phyloP scores from a whole-genome alignment of 306 rosid genomes.

The Prunus padus region DNA sequence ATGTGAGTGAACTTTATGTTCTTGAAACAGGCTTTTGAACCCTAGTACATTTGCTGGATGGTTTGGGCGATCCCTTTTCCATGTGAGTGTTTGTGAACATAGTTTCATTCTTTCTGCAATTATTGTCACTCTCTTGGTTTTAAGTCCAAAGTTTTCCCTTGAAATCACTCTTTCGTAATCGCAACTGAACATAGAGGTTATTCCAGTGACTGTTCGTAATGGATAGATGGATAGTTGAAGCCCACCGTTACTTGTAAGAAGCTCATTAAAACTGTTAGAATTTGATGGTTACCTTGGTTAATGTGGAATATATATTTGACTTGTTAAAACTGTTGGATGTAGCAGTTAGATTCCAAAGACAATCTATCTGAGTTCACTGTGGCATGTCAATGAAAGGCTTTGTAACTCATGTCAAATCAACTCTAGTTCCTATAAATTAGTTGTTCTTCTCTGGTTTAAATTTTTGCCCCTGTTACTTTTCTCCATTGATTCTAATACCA shows the following conservation, averaged over 20 bases:
- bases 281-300: neutral
- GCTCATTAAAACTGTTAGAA: neutral
- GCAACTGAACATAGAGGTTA: neutral
- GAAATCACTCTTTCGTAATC: neutral
- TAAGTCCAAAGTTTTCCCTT: neutral
- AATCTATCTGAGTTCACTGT: neutral
- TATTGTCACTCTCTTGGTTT: neutral
- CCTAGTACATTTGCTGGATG: constrained; percentile 99
- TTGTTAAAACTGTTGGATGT: neutral
- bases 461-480: constrained; percentile 17
- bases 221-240: neutral
- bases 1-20: constrained; percentile 16
- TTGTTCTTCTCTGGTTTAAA: constrained; percentile 8
- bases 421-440: constrained; percentile 12
- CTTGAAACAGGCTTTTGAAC: constrained; percentile 75
- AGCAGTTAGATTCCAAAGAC: too few relatives aligned
- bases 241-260: neutral
- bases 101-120: neutral
- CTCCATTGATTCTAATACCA: constrained; percentile 24
- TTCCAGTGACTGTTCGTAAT: neutral
- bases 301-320: neutral
- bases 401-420: neutral
- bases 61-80: constrained; percentile 96
- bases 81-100: constrained; percentile 58
- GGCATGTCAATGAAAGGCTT: neutral